Conservation (phyloP, 2,329 filamentous ascomycete genomes). For the Xylariaceae sp. region DNA sequence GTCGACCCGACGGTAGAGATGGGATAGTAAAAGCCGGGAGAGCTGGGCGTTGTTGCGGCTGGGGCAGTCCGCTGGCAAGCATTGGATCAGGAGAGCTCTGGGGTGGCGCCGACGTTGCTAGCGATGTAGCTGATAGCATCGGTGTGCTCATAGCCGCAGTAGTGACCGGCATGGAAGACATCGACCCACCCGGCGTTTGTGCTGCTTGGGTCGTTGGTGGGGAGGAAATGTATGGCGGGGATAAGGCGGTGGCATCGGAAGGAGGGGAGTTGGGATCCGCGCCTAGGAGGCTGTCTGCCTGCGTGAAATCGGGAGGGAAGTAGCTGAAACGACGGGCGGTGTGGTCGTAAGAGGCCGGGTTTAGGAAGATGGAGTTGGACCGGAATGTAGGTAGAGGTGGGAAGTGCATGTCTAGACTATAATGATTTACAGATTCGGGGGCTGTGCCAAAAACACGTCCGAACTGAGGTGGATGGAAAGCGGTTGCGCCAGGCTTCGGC, state of each 20-base stretch:
- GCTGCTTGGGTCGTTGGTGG: slow-evolving; percentile 28
- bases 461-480: slow-evolving; percentile 53
- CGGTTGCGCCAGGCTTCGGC: slow-evolving; percentile 33
- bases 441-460: slow-evolving; percentile 55
- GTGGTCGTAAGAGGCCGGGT: slow-evolving; percentile 51
- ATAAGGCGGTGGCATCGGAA: slow-evolving; percentile 29
- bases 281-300: slow-evolving; percentile 33
- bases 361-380: slow-evolving; percentile 63
- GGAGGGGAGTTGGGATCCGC: slow-evolving; percentile 32
- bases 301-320: slow-evolving; percentile 55
- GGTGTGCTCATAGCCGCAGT: slow-evolving; percentile 29
- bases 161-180: slow-evolving; percentile 24
- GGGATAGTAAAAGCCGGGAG: slow-evolving; percentile 40
- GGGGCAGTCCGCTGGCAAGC: slow-evolving; percentile 20
- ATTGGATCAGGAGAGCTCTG: slow-evolving; percentile 26
- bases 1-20: slow-evolving; percentile 36
- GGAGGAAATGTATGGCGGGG: slow-evolving; percentile 31
- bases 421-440: slow-evolving; percentile 49
- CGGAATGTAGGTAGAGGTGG: slow-evolving; percentile 53
- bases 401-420: slow-evolving; percentile 42
- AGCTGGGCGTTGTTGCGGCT: slow-evolving; percentile 25
- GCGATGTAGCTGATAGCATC: slow-evolving; percentile 24
- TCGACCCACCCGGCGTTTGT: slow-evolving; percentile 30
- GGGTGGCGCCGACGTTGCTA: slow-evolving; percentile 24
- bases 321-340: slow-evolving; percentile 59